A percentile compares a stretch with the other conserved stretches of the same genome.
These are phyloP conservation scores for Penicillium cosmopolitanum DNA, from an alignment of 495 filamentous ascomycete genomes.

Conservation along the genomic window DNA sequence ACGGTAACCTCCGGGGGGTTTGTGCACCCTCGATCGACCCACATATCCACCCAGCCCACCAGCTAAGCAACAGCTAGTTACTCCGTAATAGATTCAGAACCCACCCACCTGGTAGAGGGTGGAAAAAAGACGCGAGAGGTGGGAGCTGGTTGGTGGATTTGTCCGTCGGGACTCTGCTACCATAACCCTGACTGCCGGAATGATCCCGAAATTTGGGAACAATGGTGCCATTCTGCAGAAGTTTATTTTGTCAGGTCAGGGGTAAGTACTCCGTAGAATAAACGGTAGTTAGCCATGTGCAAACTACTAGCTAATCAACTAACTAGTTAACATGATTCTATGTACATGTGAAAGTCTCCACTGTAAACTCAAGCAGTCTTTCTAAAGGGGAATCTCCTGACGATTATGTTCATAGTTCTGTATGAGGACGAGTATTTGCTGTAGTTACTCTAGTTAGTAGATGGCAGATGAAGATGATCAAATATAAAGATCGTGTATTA, in stretches of 20 bases:
- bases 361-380: not conserved
- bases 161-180: not conserved
- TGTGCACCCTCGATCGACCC: not conserved
- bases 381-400: not conserved
- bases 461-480: not conserved
- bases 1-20: conserved; percentile 2
- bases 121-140: not conserved
- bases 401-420: not conserved
- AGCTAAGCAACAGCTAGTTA: conserved; percentile 1
- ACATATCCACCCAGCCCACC: not conserved
- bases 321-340: not conserved
- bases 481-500: conserved; percentile 9
- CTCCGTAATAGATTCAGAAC: conserved; percentile 2
- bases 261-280: not conserved
- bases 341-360: conserved; percentile 1
- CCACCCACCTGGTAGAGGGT: not conserved
- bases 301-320: not conserved
- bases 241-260: not conserved
- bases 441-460: not conserved
- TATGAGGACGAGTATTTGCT: not conserved
- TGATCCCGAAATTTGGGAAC: too few species aligned
- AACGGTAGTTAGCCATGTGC: not conserved
- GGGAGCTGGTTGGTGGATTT: not conserved
- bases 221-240: conserved; percentile 3
- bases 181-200: not conserved